Percentiles rank a stretch among this genome's conserved stretches.
phyloP scores from a whole-genome alignment of 805 yeast species.

The Komagataella ulmi region DNA sequence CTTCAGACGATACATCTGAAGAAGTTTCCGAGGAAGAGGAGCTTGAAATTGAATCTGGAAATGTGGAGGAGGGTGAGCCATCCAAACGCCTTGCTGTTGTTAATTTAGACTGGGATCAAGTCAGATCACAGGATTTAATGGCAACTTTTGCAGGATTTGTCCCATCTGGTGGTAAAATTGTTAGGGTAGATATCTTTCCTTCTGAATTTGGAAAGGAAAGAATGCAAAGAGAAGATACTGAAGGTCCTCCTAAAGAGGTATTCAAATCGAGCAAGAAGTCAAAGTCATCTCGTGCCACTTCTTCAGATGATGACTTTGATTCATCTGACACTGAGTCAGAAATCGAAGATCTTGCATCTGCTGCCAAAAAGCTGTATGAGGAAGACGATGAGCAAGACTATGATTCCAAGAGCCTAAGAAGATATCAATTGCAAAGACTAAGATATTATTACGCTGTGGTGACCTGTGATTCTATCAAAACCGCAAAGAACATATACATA shows the following conservation, averaged over 20 bases:
- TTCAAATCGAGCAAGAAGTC: conserved; percentile 35
- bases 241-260: conserved; percentile 86
- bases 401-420: conserved; percentile 71
- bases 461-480: conserved; percentile 56
- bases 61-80: conserved; percentile 84
- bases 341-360: conserved; percentile 33
- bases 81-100: conserved; percentile 77
- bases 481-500: conserved; percentile 67
- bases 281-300: conserved; percentile 8
- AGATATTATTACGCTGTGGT: conserved; percentile 91
- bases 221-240: conserved; percentile 77
- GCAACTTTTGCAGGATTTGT: conserved; percentile 81
- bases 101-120: conserved; percentile 94
- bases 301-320: conserved; percentile 19
- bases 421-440: conserved; percentile 84
- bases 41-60: conserved; percentile 37
- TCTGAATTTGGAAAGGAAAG: conserved; percentile 89
- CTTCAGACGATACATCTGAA: conserved; percentile 33
- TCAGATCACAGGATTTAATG: conserved; percentile 76
- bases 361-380: conserved; percentile 59
- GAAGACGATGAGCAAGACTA: conserved; percentile 78
- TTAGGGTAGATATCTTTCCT: conserved; percentile 47
- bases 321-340: conserved; percentile 29
- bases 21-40: conserved; percentile 32
- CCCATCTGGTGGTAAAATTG: conserved; percentile 59